Evolutionary conservation across 371 early-diverging fungal genomes (phyloP).

Genomic region (Chytridiales sp.): DNA sequence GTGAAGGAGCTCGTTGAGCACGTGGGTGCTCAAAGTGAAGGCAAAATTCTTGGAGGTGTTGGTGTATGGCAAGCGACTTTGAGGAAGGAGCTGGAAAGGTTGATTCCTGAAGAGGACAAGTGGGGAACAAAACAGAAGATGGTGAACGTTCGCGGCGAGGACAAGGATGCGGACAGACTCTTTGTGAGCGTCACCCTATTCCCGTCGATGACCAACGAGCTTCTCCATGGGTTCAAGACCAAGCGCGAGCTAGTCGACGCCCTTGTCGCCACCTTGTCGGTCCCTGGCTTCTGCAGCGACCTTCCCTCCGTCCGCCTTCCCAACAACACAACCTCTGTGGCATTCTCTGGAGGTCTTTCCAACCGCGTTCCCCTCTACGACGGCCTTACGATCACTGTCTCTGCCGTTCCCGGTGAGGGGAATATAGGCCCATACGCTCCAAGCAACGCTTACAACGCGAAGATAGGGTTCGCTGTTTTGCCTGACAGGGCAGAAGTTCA

Average conservation of each 20-base stretch:
- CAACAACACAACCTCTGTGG: neutral
- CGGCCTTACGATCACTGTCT: slow-evolving; percentile 24
- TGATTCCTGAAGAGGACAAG: slow-evolving; percentile 24
- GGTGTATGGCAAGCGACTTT: slow-evolving; percentile 13
- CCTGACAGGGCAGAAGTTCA: too few species aligned
- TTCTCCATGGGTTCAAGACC: slow-evolving; percentile 8
- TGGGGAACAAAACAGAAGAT: too few species aligned
- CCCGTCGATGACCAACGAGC: slow-evolving; percentile 14
- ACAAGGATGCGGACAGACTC: slow-evolving; percentile 3
- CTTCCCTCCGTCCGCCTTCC: slow-evolving; percentile 8
- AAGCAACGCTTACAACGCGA: neutral
- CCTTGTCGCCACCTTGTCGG: slow-evolving; percentile 23
- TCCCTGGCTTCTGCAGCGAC: slow-evolving; percentile 10
- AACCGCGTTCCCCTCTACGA: slow-evolving; percentile 25
- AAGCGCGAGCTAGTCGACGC: slow-evolving; percentile 13
- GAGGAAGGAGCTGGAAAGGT: neutral
- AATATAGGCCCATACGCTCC: slow-evolving; percentile 17
- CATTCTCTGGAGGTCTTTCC: slow-evolving; percentile 17
- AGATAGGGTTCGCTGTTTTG: slow-evolving; percentile 5
- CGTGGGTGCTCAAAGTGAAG: neutral
- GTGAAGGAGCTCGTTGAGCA: neutral
- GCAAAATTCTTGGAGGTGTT: slow-evolving; percentile 12
- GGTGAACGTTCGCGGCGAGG: too few species aligned
- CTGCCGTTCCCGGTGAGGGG: slow-evolving; percentile 19
- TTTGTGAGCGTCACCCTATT: slow-evolving; percentile 19